A percentile compares a stretch with the other conserved stretches of the same genome.
These are phyloP conservation scores for Cyathus striatus DNA, from an alignment of 768 basidiomycete genomes.

Conservation along the genomic window DNA sequence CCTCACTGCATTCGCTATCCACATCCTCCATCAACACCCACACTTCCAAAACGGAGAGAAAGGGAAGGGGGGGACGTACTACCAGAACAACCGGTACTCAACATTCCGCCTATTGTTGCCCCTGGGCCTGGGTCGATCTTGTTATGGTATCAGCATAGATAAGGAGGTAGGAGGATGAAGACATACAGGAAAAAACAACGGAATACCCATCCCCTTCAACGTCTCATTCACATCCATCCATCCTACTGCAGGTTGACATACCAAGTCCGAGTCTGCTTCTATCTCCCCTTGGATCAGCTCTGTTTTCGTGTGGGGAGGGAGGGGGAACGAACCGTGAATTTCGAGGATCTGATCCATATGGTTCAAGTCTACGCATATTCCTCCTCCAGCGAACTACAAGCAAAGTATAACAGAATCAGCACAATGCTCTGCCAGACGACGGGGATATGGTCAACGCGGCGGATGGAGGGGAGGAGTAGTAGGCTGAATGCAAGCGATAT, in stretches of 20 bases:
- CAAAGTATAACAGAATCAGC: background rate
- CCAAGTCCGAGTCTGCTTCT: conserved; percentile 70
- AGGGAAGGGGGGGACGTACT: conserved; percentile 35
- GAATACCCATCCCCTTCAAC: conserved; percentile 62
- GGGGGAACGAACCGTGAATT: conserved; percentile 52
- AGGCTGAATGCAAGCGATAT: too few relatives aligned
- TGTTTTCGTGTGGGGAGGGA: background rate
- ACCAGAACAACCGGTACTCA: conserved; percentile 83
- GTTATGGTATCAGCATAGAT: background rate
- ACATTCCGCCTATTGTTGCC: conserved; percentile 84
- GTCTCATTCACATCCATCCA: conserved; percentile 72
- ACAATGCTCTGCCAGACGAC: too few relatives aligned
- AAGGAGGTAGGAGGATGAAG: background rate
- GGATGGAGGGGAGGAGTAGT: too few relatives aligned
- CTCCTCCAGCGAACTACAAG: conserved; percentile 39
- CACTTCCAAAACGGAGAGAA: background rate
- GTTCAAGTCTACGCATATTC: conserved; percentile 78
- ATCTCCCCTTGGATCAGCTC: background rate
- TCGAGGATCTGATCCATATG: conserved; percentile 75
- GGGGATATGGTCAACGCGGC: too few relatives aligned
- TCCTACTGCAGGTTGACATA: conserved; percentile 67
- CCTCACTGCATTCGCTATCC: conserved; percentile 67
- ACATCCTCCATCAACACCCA: background rate
- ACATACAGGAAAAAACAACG: conserved; percentile 78
- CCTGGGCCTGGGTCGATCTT: conserved; percentile 75